These are phyloP conservation scores for Trichophyton schoenleinii DNA, from an alignment of 2,329 filamentous ascomycete genomes.

Conservation along the genomic window DNA sequence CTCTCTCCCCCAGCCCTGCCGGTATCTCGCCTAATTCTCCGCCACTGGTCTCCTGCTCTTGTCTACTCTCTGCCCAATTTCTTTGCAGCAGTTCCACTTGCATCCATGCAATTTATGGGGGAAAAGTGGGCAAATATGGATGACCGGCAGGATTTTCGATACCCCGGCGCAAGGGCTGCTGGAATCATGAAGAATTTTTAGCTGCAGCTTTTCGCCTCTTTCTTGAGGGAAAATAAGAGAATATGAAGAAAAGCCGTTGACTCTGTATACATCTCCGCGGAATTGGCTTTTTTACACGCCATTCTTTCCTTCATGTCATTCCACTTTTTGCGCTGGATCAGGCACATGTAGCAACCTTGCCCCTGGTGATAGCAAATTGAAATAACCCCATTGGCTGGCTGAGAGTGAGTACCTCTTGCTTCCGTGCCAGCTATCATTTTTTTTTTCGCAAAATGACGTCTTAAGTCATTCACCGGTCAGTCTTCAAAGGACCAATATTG, in stretches of 20 bases:
- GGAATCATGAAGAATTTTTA: not conserved
- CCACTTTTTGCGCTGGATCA: not conserved
- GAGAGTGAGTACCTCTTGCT: not conserved
- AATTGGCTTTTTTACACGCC: not conserved
- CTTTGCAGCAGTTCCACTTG: not conserved
- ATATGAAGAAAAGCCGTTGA: not conserved
- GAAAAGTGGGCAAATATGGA: not conserved
- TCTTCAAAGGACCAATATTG: too few relatives aligned
- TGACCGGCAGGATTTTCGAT: not conserved
- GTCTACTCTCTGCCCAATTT: not conserved
- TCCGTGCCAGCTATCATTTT: not conserved
- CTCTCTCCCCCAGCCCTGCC: not conserved
- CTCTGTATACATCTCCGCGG: not conserved
- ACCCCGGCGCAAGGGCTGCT: not conserved
- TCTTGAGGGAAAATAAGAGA: not conserved
- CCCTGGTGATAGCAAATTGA: not conserved
- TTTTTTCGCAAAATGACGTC: not conserved
- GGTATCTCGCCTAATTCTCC: not conserved
- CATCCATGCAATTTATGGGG: not conserved
- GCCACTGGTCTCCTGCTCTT: not conserved
- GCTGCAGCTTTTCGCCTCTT: not conserved
- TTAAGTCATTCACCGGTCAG: not conserved
- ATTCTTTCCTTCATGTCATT: not conserved
- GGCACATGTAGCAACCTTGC: not conserved
- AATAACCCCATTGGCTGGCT: not conserved